Conservation (phyloP, 441 rosid genomes). For the Gossypium laxum region DNA sequence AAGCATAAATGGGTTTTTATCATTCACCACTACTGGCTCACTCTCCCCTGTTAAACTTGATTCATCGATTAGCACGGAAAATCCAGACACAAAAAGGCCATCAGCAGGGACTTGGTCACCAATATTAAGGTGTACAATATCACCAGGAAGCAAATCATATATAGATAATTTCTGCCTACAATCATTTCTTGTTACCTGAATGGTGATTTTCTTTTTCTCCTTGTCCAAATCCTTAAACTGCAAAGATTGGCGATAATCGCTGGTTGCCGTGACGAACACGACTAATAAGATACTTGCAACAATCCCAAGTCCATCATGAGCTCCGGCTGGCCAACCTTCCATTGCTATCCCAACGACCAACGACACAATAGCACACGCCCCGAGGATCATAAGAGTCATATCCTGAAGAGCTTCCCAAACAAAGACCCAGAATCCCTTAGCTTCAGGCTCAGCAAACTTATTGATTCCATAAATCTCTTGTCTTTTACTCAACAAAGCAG, state of each 20-base stretch:
- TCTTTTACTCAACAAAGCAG: slow-evolving; percentile 30
- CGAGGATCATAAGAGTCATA: slow-evolving; percentile 62
- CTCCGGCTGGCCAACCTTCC: slow-evolving; percentile 72
- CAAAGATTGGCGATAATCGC: slow-evolving; percentile 61
- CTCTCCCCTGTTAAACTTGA: slow-evolving; percentile 67
- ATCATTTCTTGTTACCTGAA: slow-evolving; percentile 54
- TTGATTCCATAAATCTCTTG: slow-evolving; percentile 67
- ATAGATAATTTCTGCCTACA: slow-evolving; percentile 57
- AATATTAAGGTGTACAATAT: slow-evolving; percentile 53
- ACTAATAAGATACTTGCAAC: slow-evolving; percentile 55
- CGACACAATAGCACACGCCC: slow-evolving; percentile 52
- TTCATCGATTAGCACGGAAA: slow-evolving; percentile 53
- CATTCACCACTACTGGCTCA: slow-evolving; percentile 45
- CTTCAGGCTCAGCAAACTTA: slow-evolving; percentile 54
- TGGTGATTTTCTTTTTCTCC: slow-evolving; percentile 54
- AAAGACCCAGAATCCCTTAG: slow-evolving; percentile 52
- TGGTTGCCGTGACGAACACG: slow-evolving; percentile 53
- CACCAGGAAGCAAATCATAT: slow-evolving; percentile 57
- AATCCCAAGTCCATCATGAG: slow-evolving; percentile 67
- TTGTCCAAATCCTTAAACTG: slow-evolving; percentile 58
- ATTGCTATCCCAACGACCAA: slow-evolving; percentile 48
- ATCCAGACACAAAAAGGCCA: slow-evolving; percentile 56
- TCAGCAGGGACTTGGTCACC: slow-evolving; percentile 69
- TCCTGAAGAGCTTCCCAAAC: slow-evolving; percentile 72
- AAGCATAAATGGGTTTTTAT: slow-evolving; percentile 49